Conservation (phyloP, 768 basidiomycete species). For the Daedalea quercina region DNA sequence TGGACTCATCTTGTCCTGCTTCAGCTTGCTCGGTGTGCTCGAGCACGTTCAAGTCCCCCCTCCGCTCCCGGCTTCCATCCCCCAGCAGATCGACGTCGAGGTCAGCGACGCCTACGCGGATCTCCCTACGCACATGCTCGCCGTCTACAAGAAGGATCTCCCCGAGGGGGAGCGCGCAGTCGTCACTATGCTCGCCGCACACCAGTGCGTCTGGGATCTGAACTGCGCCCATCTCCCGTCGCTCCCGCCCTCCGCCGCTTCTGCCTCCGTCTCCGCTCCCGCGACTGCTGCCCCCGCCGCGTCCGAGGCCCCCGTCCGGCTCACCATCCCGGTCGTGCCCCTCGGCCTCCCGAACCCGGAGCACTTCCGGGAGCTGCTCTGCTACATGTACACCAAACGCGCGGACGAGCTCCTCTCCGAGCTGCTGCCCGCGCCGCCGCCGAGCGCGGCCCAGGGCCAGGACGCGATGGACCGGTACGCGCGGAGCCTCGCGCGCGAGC, state of each 20-base stretch:
- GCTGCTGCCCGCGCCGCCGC: constrained; percentile 49
- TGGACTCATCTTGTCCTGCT: not conserved
- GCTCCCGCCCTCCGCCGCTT: constrained; percentile 29
- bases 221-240: constrained; percentile 52
- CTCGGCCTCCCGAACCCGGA: constrained; percentile 65
- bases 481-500: constrained; percentile 18
- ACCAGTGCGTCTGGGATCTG: constrained; percentile 55
- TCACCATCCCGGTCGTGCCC: constrained; percentile 56
- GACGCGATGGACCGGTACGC: constrained; percentile 10
- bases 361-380: constrained; percentile 58
- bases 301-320: constrained; percentile 1
- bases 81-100: constrained; percentile 36
- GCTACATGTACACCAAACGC: constrained; percentile 65
- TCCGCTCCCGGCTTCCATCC: constrained; percentile 31
- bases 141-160: constrained; percentile 28
- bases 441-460: constrained; percentile 4
- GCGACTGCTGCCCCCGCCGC: too few species aligned
- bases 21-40: constrained; percentile 23
- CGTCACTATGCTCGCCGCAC: constrained; percentile 51
- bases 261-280: not conserved
- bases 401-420: constrained; percentile 49
- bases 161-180: constrained; percentile 20
- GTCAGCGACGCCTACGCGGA: constrained; percentile 23
- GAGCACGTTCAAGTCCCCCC: constrained; percentile 29
- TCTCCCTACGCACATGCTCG: constrained; percentile 34